Conservation (phyloP, 768 basidiomycete genomes). For the Rhodotorula paludigena region DNA sequence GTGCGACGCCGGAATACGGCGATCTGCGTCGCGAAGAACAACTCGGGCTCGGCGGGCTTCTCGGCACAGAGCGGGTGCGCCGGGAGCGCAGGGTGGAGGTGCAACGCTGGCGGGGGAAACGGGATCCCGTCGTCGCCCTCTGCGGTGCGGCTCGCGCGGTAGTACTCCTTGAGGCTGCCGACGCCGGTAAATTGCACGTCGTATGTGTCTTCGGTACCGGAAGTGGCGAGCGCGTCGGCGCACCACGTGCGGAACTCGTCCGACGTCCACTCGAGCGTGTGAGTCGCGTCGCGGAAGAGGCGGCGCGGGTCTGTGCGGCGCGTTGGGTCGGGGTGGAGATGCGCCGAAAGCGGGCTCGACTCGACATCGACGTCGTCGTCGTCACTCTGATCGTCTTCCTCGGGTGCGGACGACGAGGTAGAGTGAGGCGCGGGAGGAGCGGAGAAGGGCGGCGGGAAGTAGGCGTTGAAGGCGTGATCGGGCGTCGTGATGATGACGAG, state of each 20-base stretch:
- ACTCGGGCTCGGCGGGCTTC: neutral
- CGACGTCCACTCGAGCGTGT: conserved; percentile 83
- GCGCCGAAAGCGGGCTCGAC: no score
- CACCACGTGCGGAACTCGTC: conserved; percentile 71
- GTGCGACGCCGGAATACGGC: conserved; percentile 30
- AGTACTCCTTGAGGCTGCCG: conserved; percentile 34
- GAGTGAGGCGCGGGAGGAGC: conserved; percentile 44
- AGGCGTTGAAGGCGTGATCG: conserved; percentile 56
- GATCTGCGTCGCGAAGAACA: conserved; percentile 39
- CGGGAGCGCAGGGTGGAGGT: conserved; percentile 16
- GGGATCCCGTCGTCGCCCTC: neutral
- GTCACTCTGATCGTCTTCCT: conserved; percentile 47
- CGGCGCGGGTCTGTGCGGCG: conserved; percentile 62
- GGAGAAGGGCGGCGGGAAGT: conserved; percentile 49
- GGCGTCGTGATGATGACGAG: conserved; percentile 73
- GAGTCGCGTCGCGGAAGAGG: conserved; percentile 73
- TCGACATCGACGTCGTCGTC: no score
- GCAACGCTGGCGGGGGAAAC: conserved; percentile 26
- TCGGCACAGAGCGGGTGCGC: neutral
- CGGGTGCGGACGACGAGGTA: conserved; percentile 50
- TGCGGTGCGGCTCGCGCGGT: no score
- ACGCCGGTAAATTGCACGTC: conserved; percentile 27
- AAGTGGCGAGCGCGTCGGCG: neutral
- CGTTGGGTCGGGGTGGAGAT: conserved; percentile 64
- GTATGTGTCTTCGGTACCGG: conserved; percentile 15